phyloP scores from a whole-genome alignment of 257 asterid genomes.

The Petrea volubilis region DNA sequence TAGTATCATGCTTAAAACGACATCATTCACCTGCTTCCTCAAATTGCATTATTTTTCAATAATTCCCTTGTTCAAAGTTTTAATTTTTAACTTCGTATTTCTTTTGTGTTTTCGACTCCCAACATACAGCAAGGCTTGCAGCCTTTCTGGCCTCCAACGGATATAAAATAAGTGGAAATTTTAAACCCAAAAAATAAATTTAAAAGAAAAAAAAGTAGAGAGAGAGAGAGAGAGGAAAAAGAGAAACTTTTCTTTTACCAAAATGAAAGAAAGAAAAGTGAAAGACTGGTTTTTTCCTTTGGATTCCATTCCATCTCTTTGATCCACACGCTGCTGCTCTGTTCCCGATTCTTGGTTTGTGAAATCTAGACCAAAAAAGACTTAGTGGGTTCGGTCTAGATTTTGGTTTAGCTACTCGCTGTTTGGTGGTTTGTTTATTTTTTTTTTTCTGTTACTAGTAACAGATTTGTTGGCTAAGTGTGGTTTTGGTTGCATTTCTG shows the following conservation, averaged over 20 bases:
- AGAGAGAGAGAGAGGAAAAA: not conserved
- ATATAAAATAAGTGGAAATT: conserved; percentile 26
- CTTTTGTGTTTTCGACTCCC: conserved; percentile 8
- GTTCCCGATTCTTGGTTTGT: conserved; percentile 39
- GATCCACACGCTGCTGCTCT: conserved; percentile 48
- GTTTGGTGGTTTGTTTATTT: conserved; percentile 42
- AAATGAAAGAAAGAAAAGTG: conserved; percentile 55
- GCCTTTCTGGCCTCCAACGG: conserved; percentile 46
- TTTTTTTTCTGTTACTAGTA: conserved; percentile 23
- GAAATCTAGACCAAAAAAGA: conserved; percentile 35
- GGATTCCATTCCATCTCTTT: conserved; percentile 48
- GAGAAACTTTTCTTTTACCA: conserved; percentile 61
- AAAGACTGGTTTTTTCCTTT: conserved; percentile 42
- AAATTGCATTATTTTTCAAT: not conserved
- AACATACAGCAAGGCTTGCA: conserved; percentile 25
- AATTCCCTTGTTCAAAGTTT: conserved; percentile 8
- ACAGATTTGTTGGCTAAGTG: conserved; percentile 47
- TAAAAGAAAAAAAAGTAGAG: not conserved
- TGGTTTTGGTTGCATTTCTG: conserved; percentile 48
- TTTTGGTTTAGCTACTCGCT: conserved; percentile 30
- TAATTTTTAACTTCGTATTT: not conserved
- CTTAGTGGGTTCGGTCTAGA: conserved; percentile 40
- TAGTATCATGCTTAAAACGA: not conserved
- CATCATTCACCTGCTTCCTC: not conserved
- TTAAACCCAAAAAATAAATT: conserved; percentile 14